Evolutionary conservation across 192 early-diverging fungal species (phyloP).

Genomic region (Backusella westeae): DNA sequence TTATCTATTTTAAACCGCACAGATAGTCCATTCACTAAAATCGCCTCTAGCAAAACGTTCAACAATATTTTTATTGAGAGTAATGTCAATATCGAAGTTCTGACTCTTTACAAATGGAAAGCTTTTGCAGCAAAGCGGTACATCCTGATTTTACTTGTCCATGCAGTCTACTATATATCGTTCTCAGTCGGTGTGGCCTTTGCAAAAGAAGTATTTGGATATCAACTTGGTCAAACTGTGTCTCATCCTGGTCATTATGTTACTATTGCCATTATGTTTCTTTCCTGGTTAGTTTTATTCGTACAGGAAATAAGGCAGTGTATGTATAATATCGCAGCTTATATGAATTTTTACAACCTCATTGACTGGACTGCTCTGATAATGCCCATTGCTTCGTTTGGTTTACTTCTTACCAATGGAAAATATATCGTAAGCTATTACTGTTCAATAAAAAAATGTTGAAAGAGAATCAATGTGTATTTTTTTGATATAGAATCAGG

Average conservation of each 20-base stretch:
- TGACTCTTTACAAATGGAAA: slow-evolving; percentile 10
- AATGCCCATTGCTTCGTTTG: not conserved
- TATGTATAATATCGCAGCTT: not conserved
- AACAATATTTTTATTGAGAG: not conserved
- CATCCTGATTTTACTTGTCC: not conserved
- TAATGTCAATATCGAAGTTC: not conserved
- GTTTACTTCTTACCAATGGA: not conserved
- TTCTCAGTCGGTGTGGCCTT: not conserved
- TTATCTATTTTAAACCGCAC: not conserved
- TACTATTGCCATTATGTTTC: not conserved
- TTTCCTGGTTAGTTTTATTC: not conserved
- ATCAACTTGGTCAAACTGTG: not conserved
- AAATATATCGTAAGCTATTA: not conserved
- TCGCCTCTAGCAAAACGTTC: not conserved
- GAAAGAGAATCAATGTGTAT: no score
- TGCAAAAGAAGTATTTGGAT: not conserved
- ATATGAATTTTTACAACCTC: slow-evolving; percentile 3
- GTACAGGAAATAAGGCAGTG: not conserved
- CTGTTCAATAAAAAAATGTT: no score
- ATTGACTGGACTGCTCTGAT: not conserved
- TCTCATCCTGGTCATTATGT: not conserved
- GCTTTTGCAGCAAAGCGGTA: not conserved
- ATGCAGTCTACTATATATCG: not conserved
- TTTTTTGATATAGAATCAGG: not conserved
- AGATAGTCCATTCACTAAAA: not conserved